phyloP scores from a whole-genome alignment of 495 filamentous ascomycete species.

The Aspergillus heteromorphus region DNA sequence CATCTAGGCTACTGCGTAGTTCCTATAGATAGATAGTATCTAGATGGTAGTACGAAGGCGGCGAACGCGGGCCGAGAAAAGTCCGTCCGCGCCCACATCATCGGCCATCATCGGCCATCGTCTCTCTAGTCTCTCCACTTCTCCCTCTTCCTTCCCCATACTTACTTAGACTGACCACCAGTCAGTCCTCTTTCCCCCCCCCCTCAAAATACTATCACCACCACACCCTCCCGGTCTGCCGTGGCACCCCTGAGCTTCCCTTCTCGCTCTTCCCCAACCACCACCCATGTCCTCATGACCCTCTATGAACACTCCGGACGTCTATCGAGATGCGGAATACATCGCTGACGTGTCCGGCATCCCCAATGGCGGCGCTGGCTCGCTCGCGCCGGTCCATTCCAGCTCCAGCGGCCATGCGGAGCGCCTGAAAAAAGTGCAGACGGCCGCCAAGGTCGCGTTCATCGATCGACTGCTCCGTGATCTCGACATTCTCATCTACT shows the following conservation, averaged over 20 bases:
- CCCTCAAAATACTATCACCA: background rate
- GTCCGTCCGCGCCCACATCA: slow-evolving; percentile 17
- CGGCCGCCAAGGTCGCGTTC: slow-evolving; percentile 47
- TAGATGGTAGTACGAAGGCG: background rate
- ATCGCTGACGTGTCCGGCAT: slow-evolving; percentile 47
- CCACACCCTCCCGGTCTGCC: background rate
- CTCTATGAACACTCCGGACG: slow-evolving; percentile 49
- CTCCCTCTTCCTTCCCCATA: slow-evolving; percentile 6
- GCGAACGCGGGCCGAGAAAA: slow-evolving; percentile 19
- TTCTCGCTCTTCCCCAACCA: slow-evolving; percentile 5
- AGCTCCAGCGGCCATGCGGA: slow-evolving; percentile 21
- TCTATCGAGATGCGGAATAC: slow-evolving; percentile 49
- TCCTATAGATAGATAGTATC: too few species aligned
- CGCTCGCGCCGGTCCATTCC: background rate
- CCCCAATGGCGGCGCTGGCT: slow-evolving; percentile 29
- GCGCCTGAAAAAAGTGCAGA: slow-evolving; percentile 35
- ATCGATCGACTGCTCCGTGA: slow-evolving; percentile 65
- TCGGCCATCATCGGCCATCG: background rate
- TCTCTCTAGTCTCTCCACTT: slow-evolving; percentile 6
- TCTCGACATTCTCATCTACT: slow-evolving; percentile 76
- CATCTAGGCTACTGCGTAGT: background rate
- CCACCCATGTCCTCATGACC: slow-evolving; percentile 39
- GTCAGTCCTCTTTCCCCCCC: background rate
- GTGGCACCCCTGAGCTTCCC: slow-evolving; percentile 2
- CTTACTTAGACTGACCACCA: background rate